Base-by-base conservation (phyloP, 768 basidiomycete genomes). In the Leucogyrophana mollusca region DNA sequence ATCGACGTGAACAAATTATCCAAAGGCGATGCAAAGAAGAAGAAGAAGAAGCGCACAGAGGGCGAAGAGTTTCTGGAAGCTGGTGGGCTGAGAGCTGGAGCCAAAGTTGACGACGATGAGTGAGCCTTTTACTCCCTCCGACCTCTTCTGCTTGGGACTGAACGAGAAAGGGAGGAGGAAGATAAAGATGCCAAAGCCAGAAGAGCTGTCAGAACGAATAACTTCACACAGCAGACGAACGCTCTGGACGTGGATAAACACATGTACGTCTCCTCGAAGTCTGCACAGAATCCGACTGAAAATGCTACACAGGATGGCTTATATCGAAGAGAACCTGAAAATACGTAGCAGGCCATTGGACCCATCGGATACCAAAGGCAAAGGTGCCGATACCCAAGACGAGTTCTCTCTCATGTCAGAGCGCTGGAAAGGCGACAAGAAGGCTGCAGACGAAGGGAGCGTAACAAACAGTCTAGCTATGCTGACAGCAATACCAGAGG, bases 221-320 rank as follows among this genome's bases (percentile, higher is more conserved):
- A 96, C 69, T 98, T 99, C 61, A 99, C 96, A 0, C 91, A 94
- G 52, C 95, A 97, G 68, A 99, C 95, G 4, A 95, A 96, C 62
- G 82, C 84, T 1, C 76, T 97, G 17, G 95, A 97, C 61, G 94
- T 96, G 20, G 95, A 99, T 71, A 98, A 97, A 61, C 96, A 98
- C 59, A 98, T 98, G 95, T 94, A 47, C 41, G 90, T 71, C 20
- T 17, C 21, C 7, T 11, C 3, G n/a, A n/a, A n/a, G n/a, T n/a
- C n/a, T n/a, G 36, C 25, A 18, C 20, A 10, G 34, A 40, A 25
- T 8, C 36, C 4, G 22, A n/a, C n/a, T n/a, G n/a, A n/a, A n/a
- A n/a, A n/a, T n/a, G n/a, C 16, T 40, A 34, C 25, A 4, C 54
- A 94, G 94, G 95, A 93, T 97, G 89, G 91, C 88, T 2, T 98